These are phyloP conservation scores for Carex littledalei DNA, from an alignment of 176 grass and related monocot genomes.

Conservation along the genomic window DNA sequence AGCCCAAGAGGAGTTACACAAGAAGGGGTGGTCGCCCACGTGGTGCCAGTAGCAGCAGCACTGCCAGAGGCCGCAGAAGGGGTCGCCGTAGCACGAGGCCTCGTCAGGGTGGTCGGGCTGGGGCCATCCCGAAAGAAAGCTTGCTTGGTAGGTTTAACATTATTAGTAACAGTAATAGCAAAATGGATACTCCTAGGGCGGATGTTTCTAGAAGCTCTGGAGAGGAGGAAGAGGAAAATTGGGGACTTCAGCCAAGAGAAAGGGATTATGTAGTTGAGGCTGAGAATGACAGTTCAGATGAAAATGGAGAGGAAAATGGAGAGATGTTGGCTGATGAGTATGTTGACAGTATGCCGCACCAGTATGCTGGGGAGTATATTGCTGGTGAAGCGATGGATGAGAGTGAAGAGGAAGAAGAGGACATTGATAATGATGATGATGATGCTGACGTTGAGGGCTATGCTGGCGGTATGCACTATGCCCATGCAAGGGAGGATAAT, in stretches of 20 bases:
- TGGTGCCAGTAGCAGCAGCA: conserved; percentile 27
- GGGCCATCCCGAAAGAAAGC: conserved; percentile 48
- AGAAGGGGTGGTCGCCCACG: conserved; percentile 46
- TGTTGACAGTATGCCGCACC: conserved; percentile 9
- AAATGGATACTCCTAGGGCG: neutral
- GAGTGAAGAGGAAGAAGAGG: conserved; percentile 43
- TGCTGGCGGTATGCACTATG: conserved; percentile 29
- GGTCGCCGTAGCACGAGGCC: conserved; percentile 67
- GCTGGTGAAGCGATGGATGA: conserved; percentile 42
- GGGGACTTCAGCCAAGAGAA: conserved; percentile 51
- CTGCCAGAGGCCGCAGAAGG: conserved; percentile 49
- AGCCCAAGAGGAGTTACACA: conserved; percentile 44
- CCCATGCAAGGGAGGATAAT: conserved; percentile 30
- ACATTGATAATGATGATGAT: conserved; percentile 46
- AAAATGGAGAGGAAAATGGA: conserved; percentile 56
- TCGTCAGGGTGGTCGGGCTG: conserved; percentile 49
- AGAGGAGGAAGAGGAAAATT: conserved; percentile 63
- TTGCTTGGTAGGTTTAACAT: conserved; percentile 77
- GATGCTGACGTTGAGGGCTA: conserved; percentile 48
- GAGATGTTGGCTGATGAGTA: conserved; percentile 58
- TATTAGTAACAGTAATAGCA: conserved; percentile 40
- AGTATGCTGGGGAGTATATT: conserved; percentile 31
- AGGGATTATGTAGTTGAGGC: conserved; percentile 38
- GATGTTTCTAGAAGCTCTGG: conserved; percentile 67
- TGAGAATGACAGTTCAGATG: conserved; percentile 36